Percentiles rank a stretch among this genome's conserved stretches.
Evolutionary conservation across 1,284 basidiomycete genomes (phyloP).

Genomic region (Sporisorium graminicola): DNA sequence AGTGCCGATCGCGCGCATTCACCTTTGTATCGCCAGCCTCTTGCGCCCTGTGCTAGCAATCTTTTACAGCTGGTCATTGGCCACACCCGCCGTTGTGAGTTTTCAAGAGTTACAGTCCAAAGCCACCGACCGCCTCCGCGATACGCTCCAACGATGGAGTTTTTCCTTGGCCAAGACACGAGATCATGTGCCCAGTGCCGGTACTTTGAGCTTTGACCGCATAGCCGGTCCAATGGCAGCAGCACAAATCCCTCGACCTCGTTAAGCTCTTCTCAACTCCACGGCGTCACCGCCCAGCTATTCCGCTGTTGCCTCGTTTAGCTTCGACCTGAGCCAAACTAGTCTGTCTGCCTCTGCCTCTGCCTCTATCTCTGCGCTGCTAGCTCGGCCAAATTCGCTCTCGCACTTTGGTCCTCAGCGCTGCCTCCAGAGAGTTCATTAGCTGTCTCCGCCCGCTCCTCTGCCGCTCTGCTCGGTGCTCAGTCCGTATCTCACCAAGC

Average conservation of each 20-base stretch:
- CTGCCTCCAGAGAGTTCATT: background rate
- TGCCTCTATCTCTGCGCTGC: background rate
- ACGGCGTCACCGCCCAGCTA: constrained; percentile 14
- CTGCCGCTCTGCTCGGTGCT: background rate
- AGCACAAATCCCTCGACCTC: constrained; percentile 11
- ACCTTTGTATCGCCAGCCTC: background rate
- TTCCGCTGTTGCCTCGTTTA: constrained; percentile 19
- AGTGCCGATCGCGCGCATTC: background rate
- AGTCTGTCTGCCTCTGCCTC: too few relatives aligned
- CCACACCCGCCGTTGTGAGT: background rate
- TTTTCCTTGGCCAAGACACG: background rate
- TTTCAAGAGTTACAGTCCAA: background rate
- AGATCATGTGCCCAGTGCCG: constrained; percentile 1
- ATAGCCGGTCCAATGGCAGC: background rate
- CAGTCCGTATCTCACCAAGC: too few relatives aligned
- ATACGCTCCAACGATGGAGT: background rate
- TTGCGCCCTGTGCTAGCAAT: background rate
- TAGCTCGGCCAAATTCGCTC: constrained; percentile 11
- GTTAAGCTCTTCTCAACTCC: constrained; percentile 19
- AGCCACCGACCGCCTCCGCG: background rate
- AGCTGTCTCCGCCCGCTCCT: constrained; percentile 6
- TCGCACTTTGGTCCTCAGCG: background rate
- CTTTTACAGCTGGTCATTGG: too few relatives aligned
- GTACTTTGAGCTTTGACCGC: background rate
- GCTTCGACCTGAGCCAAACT: constrained; percentile 1